Base-by-base conservation (phyloP, 176 grass and related monocot genomes). In the Chrysopogon serrulatus region DNA sequence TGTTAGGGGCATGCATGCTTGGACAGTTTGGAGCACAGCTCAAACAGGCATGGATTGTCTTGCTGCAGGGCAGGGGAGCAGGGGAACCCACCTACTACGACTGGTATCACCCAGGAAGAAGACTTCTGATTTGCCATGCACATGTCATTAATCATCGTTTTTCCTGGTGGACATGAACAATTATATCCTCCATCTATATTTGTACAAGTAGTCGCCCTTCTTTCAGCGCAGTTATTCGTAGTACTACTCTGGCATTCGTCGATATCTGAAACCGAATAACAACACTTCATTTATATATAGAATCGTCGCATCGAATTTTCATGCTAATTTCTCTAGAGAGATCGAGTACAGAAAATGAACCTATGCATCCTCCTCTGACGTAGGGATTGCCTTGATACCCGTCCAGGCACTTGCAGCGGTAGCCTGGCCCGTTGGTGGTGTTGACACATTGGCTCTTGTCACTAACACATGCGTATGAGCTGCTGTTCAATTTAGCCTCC, bases 351-450 rank as follows among this genome's bases (percentile, higher is more conserved):
- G 39, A 40, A 39, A 4, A 39, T 3, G 39, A 45, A 78, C 75
- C 75, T 78, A 26, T 35, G 54, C 76, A 79, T 42, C 76, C 76
- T n/a, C n/a, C n/a, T n/a, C n/a, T n/a, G n/a, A n/a, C n/a, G n/a
- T n/a, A n/a, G n/a, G n/a, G n/a, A n/a, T 30, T 79, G 33, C 76
- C 76, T 65, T 64, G 8, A 23, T 79, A 79, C 11, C 56, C 76
- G 6, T 24, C 1, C 19, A 4, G 6, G 54, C 76, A 79, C 2
- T 27, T 79, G 54, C 76, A 79, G 76, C 5, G 18, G 51, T 79
- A 79, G 5, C 76, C 76, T 34, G 0, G 5, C 34, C 33, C 54
- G 15, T 63, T 26, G 28, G 31, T 17, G 14, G 54, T 23, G 21
- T 65, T 2, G 33, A 26, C 17, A 42, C 76, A 79, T 16, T 7